These are phyloP conservation scores for Aspergillus heteromorphus DNA, from an alignment of 495 filamentous ascomycete genomes.

Conservation along the genomic window DNA sequence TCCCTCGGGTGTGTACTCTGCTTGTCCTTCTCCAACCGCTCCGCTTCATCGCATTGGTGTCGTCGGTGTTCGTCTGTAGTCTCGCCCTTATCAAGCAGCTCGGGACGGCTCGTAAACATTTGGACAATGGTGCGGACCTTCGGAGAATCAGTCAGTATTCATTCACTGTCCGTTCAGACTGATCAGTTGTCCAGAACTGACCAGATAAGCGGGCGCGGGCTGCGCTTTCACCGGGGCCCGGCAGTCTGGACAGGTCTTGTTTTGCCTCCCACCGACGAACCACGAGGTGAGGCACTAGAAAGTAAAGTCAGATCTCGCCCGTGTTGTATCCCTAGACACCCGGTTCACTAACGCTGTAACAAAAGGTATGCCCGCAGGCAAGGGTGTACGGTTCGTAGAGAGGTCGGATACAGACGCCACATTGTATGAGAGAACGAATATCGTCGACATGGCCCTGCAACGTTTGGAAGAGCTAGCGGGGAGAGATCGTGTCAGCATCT, in stretches of 20 bases:
- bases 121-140: slow-evolving; percentile 65
- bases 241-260: slow-evolving; percentile 71
- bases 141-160: not conserved
- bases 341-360: slow-evolving; percentile 54
- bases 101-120: slow-evolving; percentile 57
- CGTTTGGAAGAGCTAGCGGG: slow-evolving; percentile 41
- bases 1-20: slow-evolving; percentile 41
- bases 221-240: slow-evolving; percentile 52
- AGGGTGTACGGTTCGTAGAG: slow-evolving; percentile 70
- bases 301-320: not conserved
- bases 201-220: slow-evolving; percentile 67
- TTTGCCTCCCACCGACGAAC: slow-evolving; percentile 53
- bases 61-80: slow-evolving; percentile 54
- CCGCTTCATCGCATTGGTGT: slow-evolving; percentile 56
- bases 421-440: slow-evolving; percentile 49
- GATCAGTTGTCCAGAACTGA: slow-evolving; percentile 24
- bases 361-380: slow-evolving; percentile 70
- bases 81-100: slow-evolving; percentile 59
- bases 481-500: slow-evolving; percentile 8
- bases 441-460: slow-evolving; percentile 48
- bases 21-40: slow-evolving; percentile 53
- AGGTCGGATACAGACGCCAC: slow-evolving; percentile 63
- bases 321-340: not conserved
- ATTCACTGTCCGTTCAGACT: slow-evolving; percentile 1
- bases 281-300: slow-evolving; percentile 59